Conservation (phyloP, 129 eudicot species). For the Tagetes patula region DNA sequence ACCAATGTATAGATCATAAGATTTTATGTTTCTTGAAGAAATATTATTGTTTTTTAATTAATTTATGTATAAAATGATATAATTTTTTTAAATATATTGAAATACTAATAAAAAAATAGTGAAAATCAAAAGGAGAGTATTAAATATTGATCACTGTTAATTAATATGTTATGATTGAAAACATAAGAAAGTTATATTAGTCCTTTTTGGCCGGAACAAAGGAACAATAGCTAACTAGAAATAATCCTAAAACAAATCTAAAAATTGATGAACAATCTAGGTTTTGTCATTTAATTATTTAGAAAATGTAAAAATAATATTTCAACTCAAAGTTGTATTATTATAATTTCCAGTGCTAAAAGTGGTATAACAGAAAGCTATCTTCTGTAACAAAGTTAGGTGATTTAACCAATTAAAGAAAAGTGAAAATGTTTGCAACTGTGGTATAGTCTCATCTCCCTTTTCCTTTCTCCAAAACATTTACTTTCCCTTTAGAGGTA, state of each 20-base stretch:
- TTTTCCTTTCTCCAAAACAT: constrained; percentile 31
- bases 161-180: neutral
- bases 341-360: constrained; percentile 1
- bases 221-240: neutral
- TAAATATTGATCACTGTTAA: neutral
- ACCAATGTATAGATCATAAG: too few relatives aligned
- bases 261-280: neutral
- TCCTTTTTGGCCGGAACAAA: too few relatives aligned
- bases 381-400: constrained; percentile 26
- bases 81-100: neutral
- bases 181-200: neutral
- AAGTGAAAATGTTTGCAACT: constrained; percentile 31
- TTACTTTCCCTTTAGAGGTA: constrained; percentile 28
- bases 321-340: neutral
- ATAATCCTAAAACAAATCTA: neutral
- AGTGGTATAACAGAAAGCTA: constrained; percentile 14
- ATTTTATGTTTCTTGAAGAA: too few relatives aligned
- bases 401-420: constrained; percentile 36
- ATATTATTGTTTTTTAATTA: too few relatives aligned
- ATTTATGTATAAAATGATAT: too few relatives aligned
- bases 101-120: neutral
- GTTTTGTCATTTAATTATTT: neutral
- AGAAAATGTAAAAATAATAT: neutral
- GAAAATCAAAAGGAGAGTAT: neutral
- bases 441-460: constrained; percentile 29